Percentiles rank a stretch among this genome's conserved stretches.
Evolutionary conservation across 257 asterid species (phyloP).

Genomic region (Scutellaria galericulata): DNA sequence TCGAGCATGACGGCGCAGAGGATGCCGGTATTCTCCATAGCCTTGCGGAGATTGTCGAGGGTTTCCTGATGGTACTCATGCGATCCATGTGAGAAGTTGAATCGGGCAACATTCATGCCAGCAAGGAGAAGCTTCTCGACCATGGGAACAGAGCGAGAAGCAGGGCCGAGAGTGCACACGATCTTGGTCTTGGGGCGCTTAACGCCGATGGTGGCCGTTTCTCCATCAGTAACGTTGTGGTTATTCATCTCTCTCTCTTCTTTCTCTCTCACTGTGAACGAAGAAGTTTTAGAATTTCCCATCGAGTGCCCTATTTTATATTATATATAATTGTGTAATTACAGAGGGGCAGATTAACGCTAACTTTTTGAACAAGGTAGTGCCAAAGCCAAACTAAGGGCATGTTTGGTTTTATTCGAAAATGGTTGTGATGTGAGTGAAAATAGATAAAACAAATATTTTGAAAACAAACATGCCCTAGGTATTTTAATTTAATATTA

Average conservation of each 20-base stretch:
- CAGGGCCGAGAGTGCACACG: slow-evolving; percentile 80
- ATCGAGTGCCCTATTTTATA: not conserved
- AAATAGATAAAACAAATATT: too few relatives aligned
- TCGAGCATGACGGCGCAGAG: slow-evolving; percentile 84
- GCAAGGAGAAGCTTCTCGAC: slow-evolving; percentile 71
- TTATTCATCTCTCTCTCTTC: slow-evolving; percentile 23
- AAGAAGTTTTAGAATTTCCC: too few relatives aligned
- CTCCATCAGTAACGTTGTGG: not conserved
- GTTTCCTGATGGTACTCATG: slow-evolving; percentile 81
- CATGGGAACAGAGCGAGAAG: slow-evolving; percentile 72
- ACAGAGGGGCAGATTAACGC: not conserved
- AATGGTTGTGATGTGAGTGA: too few relatives aligned
- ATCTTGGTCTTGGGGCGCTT: slow-evolving; percentile 73
- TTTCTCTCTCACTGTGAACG: not conserved
- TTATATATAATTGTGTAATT: not conserved
- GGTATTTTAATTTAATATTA: too few relatives aligned
- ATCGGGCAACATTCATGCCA: slow-evolving; percentile 79
- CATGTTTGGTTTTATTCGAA: too few relatives aligned
- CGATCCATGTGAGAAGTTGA: slow-evolving; percentile 80
- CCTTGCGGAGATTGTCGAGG: slow-evolving; percentile 67
- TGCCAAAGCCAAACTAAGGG: not conserved
- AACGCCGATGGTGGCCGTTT: slow-evolving; percentile 14
- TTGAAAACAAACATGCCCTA: too few relatives aligned
- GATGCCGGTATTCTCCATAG: slow-evolving; percentile 73
- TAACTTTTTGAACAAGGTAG: slow-evolving; percentile 22